phyloP scores from a whole-genome alignment of 169 alveolate species.

The Plasmodium gonderi region DNA sequence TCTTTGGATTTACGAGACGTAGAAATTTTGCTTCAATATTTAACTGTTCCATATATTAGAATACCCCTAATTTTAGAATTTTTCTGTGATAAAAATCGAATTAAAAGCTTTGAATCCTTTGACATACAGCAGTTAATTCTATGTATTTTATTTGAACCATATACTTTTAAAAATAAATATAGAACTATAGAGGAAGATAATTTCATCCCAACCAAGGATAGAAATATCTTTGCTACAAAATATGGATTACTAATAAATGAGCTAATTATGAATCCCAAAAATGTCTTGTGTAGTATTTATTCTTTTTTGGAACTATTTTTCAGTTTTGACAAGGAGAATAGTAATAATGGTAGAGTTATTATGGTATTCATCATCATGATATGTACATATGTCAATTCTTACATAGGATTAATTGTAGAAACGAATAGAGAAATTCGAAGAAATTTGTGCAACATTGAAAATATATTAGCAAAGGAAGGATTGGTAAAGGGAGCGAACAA shows the following conservation, averaged over 20 bases:
- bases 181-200: conserved; percentile 75
- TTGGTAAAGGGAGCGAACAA: neutral
- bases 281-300: conserved; percentile 56
- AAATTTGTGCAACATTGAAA: conserved; percentile 33
- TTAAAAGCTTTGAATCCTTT: conserved; percentile 78
- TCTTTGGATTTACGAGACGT: conserved; percentile 84
- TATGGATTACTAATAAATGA: conserved; percentile 87
- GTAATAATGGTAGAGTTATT: conserved; percentile 12
- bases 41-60: conserved; percentile 88
- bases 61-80: conserved; percentile 88
- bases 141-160: conserved; percentile 87
- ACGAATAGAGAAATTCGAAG: conserved; percentile 43
- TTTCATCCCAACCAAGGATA: conserved; percentile 79
- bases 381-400: conserved; percentile 50
- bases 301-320: conserved; percentile 53
- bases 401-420: conserved; percentile 29
- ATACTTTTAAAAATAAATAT: conserved; percentile 81
- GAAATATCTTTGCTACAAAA: conserved; percentile 82
- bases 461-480: conserved; percentile 23
- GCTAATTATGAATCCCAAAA: conserved; percentile 70
- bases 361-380: conserved; percentile 50
- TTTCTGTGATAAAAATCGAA: conserved; percentile 84
- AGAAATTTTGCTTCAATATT: conserved; percentile 87
- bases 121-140: conserved; percentile 87
- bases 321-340: conserved; percentile 50